A percentile compares a stretch with the other conserved stretches of the same genome.
phyloP scores from a whole-genome alignment of 139 green algal species.

The Auxenochlorella pyrenoidosa region DNA sequence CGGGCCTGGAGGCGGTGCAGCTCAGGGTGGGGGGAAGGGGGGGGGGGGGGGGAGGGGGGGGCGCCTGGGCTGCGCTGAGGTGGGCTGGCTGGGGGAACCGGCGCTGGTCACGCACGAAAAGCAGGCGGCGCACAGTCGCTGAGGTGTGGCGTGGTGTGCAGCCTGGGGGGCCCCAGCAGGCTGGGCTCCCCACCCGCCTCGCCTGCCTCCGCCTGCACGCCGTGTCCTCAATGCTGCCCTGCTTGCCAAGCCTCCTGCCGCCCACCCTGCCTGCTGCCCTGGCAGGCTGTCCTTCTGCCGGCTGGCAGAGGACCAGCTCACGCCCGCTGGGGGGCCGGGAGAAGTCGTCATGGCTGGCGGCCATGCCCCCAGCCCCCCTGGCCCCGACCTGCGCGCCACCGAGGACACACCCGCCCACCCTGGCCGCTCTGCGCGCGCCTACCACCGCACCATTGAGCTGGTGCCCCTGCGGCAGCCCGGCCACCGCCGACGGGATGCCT shows the following conservation, averaged over 20 bases:
- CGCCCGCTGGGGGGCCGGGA: not conserved
- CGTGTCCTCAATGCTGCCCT: not conserved
- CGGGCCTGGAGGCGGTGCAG: not conserved
- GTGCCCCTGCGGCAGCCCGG: not conserved
- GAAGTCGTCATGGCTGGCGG: not conserved
- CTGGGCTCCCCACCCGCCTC: not conserved
- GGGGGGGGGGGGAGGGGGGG: not conserved
- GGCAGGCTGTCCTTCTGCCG: conserved; percentile 9
- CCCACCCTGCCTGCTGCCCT: not conserved
- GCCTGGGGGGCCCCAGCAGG: not conserved
- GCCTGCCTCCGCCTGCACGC: no score
- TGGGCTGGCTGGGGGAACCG: not conserved
- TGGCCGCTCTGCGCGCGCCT: not conserved
- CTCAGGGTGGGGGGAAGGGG: not conserved
- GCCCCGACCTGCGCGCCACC: no score
- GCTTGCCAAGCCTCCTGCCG: not conserved
- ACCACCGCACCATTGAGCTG: not conserved
- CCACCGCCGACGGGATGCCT: not conserved
- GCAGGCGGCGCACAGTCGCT: no score
- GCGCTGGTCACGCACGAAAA: no score
- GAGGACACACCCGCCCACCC: not conserved
- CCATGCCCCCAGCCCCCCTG: not conserved
- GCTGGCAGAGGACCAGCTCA: not conserved
- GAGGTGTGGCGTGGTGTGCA: no score
- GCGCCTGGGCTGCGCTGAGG: not conserved